Evolutionary conservation across 352 stramenopile species (phyloP).

Genomic region (Chrysophaeum taylorii): DNA sequence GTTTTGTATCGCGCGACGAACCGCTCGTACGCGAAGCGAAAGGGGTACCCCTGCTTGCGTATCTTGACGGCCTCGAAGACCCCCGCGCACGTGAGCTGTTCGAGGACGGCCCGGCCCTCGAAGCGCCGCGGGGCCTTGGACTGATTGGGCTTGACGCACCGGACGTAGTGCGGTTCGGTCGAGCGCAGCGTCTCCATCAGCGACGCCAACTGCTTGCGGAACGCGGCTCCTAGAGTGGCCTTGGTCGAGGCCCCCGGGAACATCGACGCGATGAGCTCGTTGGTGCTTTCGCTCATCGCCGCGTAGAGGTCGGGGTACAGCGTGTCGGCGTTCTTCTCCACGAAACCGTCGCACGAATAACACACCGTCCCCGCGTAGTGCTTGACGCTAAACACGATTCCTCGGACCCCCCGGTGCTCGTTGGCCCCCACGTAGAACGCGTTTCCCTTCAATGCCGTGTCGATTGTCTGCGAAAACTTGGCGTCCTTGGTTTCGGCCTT

Average conservation of each 20-base stretch:
- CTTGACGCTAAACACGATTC: slow-evolving; percentile 60
- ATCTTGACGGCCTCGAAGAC: slow-evolving; percentile 94
- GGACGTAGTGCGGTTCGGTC: slow-evolving; percentile 91
- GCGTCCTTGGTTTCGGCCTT: slow-evolving; percentile 7
- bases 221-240: neutral
- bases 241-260: neutral
- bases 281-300: neutral
- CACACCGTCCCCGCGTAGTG: slow-evolving; percentile 74
- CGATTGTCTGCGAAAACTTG: slow-evolving; percentile 9
- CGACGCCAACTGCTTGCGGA: slow-evolving; percentile 40
- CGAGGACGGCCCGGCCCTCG: slow-evolving; percentile 72
- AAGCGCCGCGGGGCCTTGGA: slow-evolving; percentile 67
- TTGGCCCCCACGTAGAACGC: neutral
- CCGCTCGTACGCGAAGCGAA: too few relatives aligned
- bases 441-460: neutral
- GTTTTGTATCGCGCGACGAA: slow-evolving; percentile 50
- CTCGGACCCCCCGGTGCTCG: neutral
- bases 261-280: neutral
- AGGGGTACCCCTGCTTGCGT: slow-evolving; percentile 49
- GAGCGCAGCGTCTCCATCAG: slow-evolving; percentile 74
- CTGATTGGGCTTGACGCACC: slow-evolving; percentile 97
- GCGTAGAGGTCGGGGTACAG: slow-evolving; percentile 30
- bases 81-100: slow-evolving; percentile 81
- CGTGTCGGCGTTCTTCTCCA: slow-evolving; percentile 85
- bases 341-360: slow-evolving; percentile 77